phyloP scores from a whole-genome alignment of 208 protist genomes.

The Trypanosoma caninum region DNA sequence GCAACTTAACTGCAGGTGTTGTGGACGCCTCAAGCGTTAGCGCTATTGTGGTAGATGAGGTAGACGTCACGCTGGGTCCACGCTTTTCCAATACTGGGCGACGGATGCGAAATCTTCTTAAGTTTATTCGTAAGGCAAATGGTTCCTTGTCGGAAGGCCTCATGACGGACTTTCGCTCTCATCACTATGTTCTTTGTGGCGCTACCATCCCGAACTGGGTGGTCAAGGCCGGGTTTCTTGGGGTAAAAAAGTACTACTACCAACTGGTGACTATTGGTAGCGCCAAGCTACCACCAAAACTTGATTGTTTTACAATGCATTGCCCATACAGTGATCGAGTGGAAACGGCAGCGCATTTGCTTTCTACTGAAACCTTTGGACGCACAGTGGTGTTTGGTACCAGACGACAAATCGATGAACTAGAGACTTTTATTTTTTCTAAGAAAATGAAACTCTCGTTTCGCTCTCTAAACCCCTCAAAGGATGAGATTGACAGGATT shows the following conservation, averaged over 20 bases:
- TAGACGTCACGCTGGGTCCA: constrained; percentile 85
- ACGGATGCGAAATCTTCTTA: constrained; percentile 86
- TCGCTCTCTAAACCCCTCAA: constrained; percentile 40
- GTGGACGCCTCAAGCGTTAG: constrained; percentile 61
- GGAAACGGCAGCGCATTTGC: constrained; percentile 21
- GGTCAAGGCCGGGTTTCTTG: constrained; percentile 86
- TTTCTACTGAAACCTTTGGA: constrained; percentile 38
- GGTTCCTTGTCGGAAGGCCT: constrained; percentile 67
- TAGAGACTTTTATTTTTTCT: constrained; percentile 21
- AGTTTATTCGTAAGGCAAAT: constrained; percentile 69
- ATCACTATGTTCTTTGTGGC: constrained; percentile 90
- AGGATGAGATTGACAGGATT: constrained; percentile 73
- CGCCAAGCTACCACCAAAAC: constrained; percentile 65
- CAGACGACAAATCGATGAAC: constrained; percentile 33
- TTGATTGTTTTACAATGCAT: constrained; percentile 56
- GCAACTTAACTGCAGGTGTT: constrained; percentile 11
- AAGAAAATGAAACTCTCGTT: constrained; percentile 29
- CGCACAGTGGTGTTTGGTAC: constrained; percentile 78
- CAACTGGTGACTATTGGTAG: constrained; percentile 72
- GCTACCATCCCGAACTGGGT: constrained; percentile 92
- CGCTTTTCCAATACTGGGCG: constrained; percentile 81
- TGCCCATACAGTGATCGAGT: constrained; percentile 48
- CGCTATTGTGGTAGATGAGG: constrained; percentile 85
- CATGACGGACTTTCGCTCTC: constrained; percentile 72
- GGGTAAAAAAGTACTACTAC: constrained; percentile 92